phyloP scores from a whole-genome alignment of 495 filamentous ascomycete genomes.

The Podospora conica region DNA sequence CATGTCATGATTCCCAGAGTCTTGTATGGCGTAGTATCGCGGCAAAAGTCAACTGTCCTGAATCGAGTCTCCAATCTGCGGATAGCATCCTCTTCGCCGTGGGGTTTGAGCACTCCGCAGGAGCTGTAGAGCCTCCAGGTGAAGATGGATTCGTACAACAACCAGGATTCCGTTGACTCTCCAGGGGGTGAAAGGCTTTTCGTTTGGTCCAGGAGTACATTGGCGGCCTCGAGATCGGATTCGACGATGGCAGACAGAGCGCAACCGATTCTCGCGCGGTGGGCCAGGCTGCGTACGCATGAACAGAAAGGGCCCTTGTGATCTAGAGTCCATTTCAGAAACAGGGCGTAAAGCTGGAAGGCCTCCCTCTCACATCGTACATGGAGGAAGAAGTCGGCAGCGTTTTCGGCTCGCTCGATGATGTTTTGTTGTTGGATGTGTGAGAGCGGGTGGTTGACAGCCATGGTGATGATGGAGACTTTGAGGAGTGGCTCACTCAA shows the following conservation, averaged over 20 bases:
- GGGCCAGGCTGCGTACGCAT: not conserved
- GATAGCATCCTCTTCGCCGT: no score
- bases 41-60: no score
- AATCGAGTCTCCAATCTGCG: no score
- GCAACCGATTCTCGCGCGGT: not conserved
- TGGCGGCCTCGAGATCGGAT: not conserved
- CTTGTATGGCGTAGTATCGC: no score
- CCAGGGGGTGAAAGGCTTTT: not conserved
- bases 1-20: no score
- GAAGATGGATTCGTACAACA: not conserved
- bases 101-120: not conserved
- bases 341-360: not conserved
- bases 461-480: no score
- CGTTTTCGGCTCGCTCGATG: not conserved
- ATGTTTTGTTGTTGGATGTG: not conserved
- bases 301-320: not conserved
- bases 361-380: not conserved
- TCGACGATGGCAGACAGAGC: not conserved
- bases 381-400: not conserved
- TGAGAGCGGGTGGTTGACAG: no score
- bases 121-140: not conserved
- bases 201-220: not conserved
- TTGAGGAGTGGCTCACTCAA: not conserved
- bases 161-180: not conserved
- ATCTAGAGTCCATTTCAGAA: not conserved